Evolutionary conservation across 1,284 basidiomycete species (phyloP), one percentile per base, ranked within the genome.

Genomic region (Ceratobasidium sp.): DNA sequence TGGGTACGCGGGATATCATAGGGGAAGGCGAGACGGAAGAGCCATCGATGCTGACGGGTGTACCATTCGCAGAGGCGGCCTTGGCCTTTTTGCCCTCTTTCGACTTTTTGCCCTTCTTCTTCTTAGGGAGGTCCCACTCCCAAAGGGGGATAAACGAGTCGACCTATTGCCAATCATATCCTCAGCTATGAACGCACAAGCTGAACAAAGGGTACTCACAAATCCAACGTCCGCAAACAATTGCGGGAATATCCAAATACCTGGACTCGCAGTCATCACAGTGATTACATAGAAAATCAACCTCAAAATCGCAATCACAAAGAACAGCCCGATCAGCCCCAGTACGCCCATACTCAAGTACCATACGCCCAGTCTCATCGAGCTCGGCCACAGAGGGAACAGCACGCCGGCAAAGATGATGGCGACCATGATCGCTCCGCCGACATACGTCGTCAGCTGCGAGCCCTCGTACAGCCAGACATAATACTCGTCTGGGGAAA

Each of bases 201-300:
- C 16, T 41, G 58, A 22, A 49, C 8, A 62, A 31, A 8, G 7
- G 31, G 24, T n/a, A 90, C 96, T 84, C 80, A 98, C 97, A 81
- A 99, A 98, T 82, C 98, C 97, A 74, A 99, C 98, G 81, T 99
- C 97, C 41, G 97, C 97, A 79, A 99, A 99, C 59, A 99, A 85
- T 81, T 98, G 94, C 0, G 98, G 97, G 87, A 98, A 99, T 85
- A 99, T 92, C 97, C 97, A 99, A 76, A 99, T 98, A 43, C 97
- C 98, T 19, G 95, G 95, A 74, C 91, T 89, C 37, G 89, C 90
- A 62, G 90, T 89, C 78, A 99, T 84, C 78, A 96, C 83, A n/a
- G 97, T 96, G 80, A 97, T 89, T 81, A 96, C 88, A 84, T 96
- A 99, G 83, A 98, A 92, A 79, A 99, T 94, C 76, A 99, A 86